Conservation (phyloP, 495 filamentous ascomycete species). For the Bathelium albidoporum region DNA sequence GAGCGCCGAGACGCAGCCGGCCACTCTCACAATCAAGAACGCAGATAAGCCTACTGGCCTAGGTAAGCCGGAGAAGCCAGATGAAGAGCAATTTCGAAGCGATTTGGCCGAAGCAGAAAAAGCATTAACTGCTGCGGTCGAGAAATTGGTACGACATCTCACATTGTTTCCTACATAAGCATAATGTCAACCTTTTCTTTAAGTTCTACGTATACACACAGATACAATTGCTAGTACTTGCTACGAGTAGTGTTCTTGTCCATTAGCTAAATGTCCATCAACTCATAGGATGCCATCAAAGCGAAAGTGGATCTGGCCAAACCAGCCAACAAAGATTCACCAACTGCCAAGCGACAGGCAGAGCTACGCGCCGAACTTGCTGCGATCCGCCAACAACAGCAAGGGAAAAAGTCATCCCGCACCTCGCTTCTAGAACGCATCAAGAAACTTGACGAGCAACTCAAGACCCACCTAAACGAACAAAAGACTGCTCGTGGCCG, state of each 20-base stretch:
- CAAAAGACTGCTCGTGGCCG: slow-evolving; percentile 70
- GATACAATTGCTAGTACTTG: too few relatives aligned
- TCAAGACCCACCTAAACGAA: slow-evolving; percentile 72
- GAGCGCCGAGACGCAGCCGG: not conserved
- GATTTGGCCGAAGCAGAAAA: slow-evolving; percentile 69
- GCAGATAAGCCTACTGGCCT: slow-evolving; percentile 15
- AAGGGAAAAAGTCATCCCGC: slow-evolving; percentile 68
- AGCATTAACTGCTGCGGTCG: slow-evolving; percentile 61
- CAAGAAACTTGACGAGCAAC: slow-evolving; percentile 68
- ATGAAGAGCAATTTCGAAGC: slow-evolving; percentile 60
- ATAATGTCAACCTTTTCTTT: too few relatives aligned
- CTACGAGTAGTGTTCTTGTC: not conserved
- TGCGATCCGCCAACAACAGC: slow-evolving; percentile 71
- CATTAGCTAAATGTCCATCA: not conserved
- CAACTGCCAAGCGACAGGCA: slow-evolving; percentile 62
- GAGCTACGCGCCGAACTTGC: slow-evolving; percentile 65
- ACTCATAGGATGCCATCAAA: slow-evolving; percentile 62
- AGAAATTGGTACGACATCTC: slow-evolving; percentile 55
- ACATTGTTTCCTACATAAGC: not conserved
- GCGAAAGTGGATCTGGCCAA: slow-evolving; percentile 71
- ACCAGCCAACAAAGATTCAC: slow-evolving; percentile 65
- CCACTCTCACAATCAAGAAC: slow-evolving; percentile 10
- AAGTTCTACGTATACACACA: too few relatives aligned
- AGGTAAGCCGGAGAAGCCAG: slow-evolving; percentile 51
- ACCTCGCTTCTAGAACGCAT: slow-evolving; percentile 71